Percentiles rank a stretch among this genome's conserved stretches.
Evolutionary conservation across 371 early-diverging fungal genomes (phyloP).

Genomic region (Mucor irregularis): DNA sequence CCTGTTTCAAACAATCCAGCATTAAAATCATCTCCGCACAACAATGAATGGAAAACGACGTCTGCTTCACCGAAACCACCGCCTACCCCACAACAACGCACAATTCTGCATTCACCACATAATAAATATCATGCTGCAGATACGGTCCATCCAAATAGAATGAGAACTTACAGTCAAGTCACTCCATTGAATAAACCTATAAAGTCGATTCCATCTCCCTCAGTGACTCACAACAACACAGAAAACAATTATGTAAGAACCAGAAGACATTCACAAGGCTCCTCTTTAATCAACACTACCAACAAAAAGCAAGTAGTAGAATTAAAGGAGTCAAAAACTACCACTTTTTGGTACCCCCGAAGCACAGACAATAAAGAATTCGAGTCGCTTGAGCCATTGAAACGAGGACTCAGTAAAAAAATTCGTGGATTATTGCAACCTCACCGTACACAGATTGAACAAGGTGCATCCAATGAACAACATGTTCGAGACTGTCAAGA

Average conservation of each 20-base stretch:
- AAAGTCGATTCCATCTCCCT: not conserved
- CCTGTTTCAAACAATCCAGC: conserved; percentile 16
- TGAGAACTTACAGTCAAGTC: not conserved
- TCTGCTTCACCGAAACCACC: not conserved
- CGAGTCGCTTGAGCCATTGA: conserved; percentile 21
- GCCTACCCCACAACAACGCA: too few species aligned
- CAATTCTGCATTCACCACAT: not conserved
- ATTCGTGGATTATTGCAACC: conserved; percentile 39
- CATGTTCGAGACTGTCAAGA: conserved; percentile 16
- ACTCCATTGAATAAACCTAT: not conserved
- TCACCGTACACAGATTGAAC: conserved; percentile 31
- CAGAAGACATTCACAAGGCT: conserved; percentile 3
- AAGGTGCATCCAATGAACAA: conserved; percentile 29
- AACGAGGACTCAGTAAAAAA: conserved; percentile 30
- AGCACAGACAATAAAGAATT: conserved; percentile 3
- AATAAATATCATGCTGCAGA: conserved; percentile 12
- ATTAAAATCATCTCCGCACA: not conserved
- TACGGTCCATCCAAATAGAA: conserved; percentile 11
- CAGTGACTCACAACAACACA: not conserved
- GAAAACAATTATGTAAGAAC: not conserved
- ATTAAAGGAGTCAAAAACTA: too few species aligned
- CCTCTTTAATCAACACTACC: not conserved
- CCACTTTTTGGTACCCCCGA: conserved; percentile 50
- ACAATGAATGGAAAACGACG: conserved; percentile 3
- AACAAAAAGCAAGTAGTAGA: too few species aligned